A percentile compares a stretch with the other conserved stretches of the same genome.
These are phyloP conservation scores for Bretschneidera sinensis DNA, from an alignment of 345 rosid genomes.

Conservation along the genomic window DNA sequence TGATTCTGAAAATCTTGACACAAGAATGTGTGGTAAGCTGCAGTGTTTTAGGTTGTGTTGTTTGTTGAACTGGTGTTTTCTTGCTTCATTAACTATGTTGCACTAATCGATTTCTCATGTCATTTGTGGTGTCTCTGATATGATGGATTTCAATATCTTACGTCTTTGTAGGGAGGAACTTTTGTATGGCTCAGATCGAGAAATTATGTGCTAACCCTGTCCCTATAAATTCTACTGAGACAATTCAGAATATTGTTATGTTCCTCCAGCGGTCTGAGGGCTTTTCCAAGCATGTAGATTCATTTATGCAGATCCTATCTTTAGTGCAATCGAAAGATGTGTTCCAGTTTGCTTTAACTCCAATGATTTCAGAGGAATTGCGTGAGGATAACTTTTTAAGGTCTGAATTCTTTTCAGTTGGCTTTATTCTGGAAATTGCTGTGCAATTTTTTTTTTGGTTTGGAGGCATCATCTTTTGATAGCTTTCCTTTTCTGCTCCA, in stretches of 20 bases:
- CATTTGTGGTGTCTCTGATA: not conserved
- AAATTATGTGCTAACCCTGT: slow-evolving; percentile 45
- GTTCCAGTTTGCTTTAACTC: slow-evolving; percentile 47
- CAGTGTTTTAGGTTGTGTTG: not conserved
- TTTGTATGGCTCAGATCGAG: slow-evolving; percentile 62
- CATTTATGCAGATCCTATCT: slow-evolving; percentile 63
- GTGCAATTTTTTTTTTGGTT: not conserved
- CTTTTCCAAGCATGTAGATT: slow-evolving; percentile 67
- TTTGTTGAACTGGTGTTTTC: not conserved
- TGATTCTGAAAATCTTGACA: slow-evolving; percentile 50
- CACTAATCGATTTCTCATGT: not conserved
- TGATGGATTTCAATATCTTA: slow-evolving; percentile 9
- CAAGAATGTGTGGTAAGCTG: slow-evolving; percentile 48
- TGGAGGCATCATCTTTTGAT: slow-evolving; percentile 1
- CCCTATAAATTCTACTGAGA: slow-evolving; percentile 50
- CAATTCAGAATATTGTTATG: slow-evolving; percentile 62
- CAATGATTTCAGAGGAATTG: slow-evolving; percentile 57
- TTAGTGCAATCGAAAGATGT: slow-evolving; percentile 48
- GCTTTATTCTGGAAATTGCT: slow-evolving; percentile 7
- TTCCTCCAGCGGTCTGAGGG: slow-evolving; percentile 73
- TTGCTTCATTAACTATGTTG: not conserved
- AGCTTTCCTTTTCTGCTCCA: slow-evolving; percentile 21
- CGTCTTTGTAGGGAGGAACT: slow-evolving; percentile 54
- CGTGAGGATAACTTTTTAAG: slow-evolving; percentile 52
- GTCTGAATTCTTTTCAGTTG: slow-evolving; percentile 21